Base-by-base conservation (phyloP, 169 alveolate genomes). In the Eimeria tenella region DNA sequence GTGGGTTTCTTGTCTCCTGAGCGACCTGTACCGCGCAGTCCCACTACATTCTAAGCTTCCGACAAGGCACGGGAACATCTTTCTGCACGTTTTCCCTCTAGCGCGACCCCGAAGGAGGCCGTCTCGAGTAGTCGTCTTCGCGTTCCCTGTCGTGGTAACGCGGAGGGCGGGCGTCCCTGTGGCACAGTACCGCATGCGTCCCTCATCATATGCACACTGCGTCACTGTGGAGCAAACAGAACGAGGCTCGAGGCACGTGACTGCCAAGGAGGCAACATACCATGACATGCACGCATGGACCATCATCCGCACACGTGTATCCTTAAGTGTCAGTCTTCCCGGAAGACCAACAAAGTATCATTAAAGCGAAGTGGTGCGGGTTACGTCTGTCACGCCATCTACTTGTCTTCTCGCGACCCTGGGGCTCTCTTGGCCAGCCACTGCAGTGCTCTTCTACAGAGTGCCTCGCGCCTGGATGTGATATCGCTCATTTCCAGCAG, bases 281-380 rank as follows among this genome's bases (percentile, higher is more conserved):
- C 75, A 82, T 60, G 60, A 82, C 90, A 58, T 25, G 90, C 90
- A 82, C 21, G 90, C 90, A 82, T 50, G 52, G 89, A 53, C 89
- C 90, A 82, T 49, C 63, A 77, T 31, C 90, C 60, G 90, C 87
- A 82, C 90, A 82, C 55, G 52, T 55, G 75, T 65, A 23, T 31
- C 87, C 70, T 52, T 52, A 8, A 52, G 49, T 77, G 87, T 50
- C 49, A 52, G 87, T 55, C 90, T 82, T 82, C 90, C 73, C 21
- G 50, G 75, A 62, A 82, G 90, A 56, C 11, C 87, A 77, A 77
- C 87, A 82, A 82, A 25, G 77, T 58, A 13, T 42, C 90, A 65
- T 50, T 50, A 31, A 23, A 60, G 56, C 49, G 70, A 42, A 55
- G 56, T 17, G 31, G 5, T 70, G 79, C 6, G 42, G 75, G 65